Base-by-base conservation (phyloP, 139 green algal genomes). In the Picocystis salinarum region DNA sequence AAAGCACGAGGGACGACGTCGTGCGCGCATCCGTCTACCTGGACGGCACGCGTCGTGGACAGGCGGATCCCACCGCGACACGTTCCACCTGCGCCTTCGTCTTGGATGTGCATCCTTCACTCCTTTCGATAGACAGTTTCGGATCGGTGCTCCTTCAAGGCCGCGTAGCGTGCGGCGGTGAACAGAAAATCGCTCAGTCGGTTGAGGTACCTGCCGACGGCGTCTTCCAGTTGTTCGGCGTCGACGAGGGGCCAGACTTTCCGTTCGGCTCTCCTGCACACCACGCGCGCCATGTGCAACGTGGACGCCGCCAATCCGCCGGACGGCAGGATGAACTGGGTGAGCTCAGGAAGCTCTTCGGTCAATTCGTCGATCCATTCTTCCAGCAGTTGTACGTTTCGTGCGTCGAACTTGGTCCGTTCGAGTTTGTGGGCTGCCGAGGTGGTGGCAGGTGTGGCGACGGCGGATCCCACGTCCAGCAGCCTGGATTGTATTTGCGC, bases 131-230 rank as follows among this genome's bases (percentile, higher is more conserved):
- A n/a, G n/a, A n/a, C n/a, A n/a, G n/a, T n/a, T n/a, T n/a, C n/a
- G n/a, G n/a, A n/a, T n/a, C n/a, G n/a, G n/a, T n/a, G n/a, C n/a
- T n/a, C n/a, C n/a, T n/a, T n/a, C n/a, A n/a, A n/a, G n/a, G n/a
- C n/a, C n/a, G n/a, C n/a, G n/a, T n/a, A n/a, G n/a, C 84, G 58
- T 4, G 84, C 84, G 13, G 81, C 82, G 0, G 76, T 88, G 66
- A 94, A 95, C 12, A 95, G 62, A 58, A 87, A 96, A 69, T 96
- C 86, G 36, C 69, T 86, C n/a, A 96, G 59, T 0, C 86, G 59
- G 59, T 96, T 96, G 7, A 96, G 46, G 49, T 78, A 96, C 4
- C 68, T 34, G 11, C 15, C 4, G 9, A 46, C 37, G 11, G 33
- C 25, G 20, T 13, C 28, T 23, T 52, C 25, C 15, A 37, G 23